Base-by-base conservation (phyloP, 352 stramenopile species). In the Pseudoperonospora humuli region DNA sequence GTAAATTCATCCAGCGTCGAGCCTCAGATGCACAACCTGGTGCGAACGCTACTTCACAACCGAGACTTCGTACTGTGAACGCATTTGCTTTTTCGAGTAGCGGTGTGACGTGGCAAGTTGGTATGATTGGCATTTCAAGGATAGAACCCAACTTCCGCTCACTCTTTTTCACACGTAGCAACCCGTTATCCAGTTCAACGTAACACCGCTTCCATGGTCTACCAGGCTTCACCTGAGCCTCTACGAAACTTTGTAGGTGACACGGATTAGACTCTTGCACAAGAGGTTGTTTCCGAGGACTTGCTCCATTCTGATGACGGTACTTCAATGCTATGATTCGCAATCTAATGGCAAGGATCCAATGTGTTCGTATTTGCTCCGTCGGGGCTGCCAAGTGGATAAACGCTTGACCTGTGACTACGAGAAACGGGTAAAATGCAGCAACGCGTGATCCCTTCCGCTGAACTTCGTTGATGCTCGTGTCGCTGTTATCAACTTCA, bases 301-400 rank as follows among this genome's bases (percentile, higher is more conserved):
- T 35, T 17, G 14, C 20, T 36, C 40, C 47, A 8, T 45, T n/a
- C n/a, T n/a, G n/a, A n/a, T n/a, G n/a, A n/a, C n/a, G n/a, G n/a
- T 84, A 80, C 28, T 87, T 85, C 8, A 87, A 42, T 3, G 65
- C 46, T 31, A 85, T 76, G 38, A 87, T 78, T 21, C 75, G 70
- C 56, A 84, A 47, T 15, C 70, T 67, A 44, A 85, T 84, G 0
- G 72, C 72, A 7, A 70, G 36, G 24, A 85, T 60, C 75, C n/a
- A n/a, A n/a, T n/a, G n/a, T n/a, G n/a, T n/a, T n/a, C n/a, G n/a
- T 36, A 64, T 65, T 41, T 65, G 57, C 14, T 80, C 65, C 2
- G 41, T 81, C 0, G 63, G 39, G 0, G 72, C 70, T 10, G 68
- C 65, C n/a, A 15, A 85, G 49, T 15, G 70, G 28, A 87, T 52